Evolutionary conservation across 495 filamentous ascomycete genomes (phyloP).

Genomic region (Geopyxis carbonaria): DNA sequence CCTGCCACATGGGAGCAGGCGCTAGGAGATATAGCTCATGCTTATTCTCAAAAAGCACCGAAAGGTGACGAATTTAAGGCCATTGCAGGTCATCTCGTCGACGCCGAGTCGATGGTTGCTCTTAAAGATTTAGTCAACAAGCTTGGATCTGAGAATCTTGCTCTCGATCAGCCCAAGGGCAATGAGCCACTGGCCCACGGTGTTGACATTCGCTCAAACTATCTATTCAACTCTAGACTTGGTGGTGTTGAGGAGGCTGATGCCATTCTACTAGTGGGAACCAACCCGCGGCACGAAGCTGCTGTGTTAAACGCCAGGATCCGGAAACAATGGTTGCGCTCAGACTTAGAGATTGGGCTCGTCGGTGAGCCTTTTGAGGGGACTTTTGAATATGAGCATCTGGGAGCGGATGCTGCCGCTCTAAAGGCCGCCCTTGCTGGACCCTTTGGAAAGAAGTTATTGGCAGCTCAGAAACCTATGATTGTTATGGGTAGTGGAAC

Average conservation of each 20-base stretch:
- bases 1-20: conserved; percentile 91
- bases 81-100: conserved; percentile 75
- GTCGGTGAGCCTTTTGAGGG: conserved; percentile 81
- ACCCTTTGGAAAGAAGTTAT: conserved; percentile 76
- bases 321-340: conserved; percentile 90
- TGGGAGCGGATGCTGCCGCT: conserved; percentile 57
- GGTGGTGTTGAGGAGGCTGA: conserved; percentile 86
- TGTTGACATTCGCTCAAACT: conserved; percentile 84
- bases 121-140: conserved; percentile 95
- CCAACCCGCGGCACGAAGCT: conserved; percentile 86
- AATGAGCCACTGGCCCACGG: conserved; percentile 76
- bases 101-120: conserved; percentile 81
- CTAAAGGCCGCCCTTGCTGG: conserved; percentile 76
- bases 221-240: conserved; percentile 89
- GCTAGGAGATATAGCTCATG: conserved; percentile 62
- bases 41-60: conserved; percentile 54
- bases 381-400: conserved; percentile 82
- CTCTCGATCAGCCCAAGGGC: conserved; percentile 76
- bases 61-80: conserved; percentile 90
- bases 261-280: conserved; percentile 77
- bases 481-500: conserved; percentile 85
- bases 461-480: conserved; percentile 78
- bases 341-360: conserved; percentile 81
- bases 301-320: conserved; percentile 91
- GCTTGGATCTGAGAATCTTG: conserved; percentile 87